A percentile compares a stretch with the other conserved stretches of the same genome.
Conservation (phyloP, 257 asterid genomes). For the Ocimum tenuiflorum region DNA sequence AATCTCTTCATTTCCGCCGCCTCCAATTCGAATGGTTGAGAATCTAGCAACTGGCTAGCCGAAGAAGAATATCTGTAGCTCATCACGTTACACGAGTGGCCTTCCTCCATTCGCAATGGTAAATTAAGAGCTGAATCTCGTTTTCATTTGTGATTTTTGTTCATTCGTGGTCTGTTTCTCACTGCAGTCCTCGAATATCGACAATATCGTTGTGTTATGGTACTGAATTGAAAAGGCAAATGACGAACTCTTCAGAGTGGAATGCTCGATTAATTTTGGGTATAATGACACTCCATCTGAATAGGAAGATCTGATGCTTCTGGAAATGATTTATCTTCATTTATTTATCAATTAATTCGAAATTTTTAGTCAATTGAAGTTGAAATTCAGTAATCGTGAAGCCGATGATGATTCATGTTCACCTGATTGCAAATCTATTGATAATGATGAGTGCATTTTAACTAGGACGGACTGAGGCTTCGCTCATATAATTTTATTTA, state of each 20-base stretch:
- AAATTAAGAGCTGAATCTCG: neutral
- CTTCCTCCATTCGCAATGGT: conserved; percentile 40
- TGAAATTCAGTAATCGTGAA: neutral
- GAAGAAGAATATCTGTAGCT: conserved; percentile 44
- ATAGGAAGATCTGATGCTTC: conserved; percentile 79
- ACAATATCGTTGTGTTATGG: neutral
- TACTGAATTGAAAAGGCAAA: conserved; percentile 12
- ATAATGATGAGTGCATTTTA: conserved; percentile 31
- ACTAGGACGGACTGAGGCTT: conserved; percentile 69
- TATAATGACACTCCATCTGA: conserved; percentile 49
- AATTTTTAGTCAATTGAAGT: no score
- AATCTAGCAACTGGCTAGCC: conserved; percentile 30
- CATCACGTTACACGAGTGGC: conserved; percentile 53
- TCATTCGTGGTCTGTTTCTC: neutral
- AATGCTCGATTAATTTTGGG: conserved; percentile 34
- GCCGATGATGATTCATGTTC: conserved; percentile 37
- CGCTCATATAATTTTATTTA: neutral
- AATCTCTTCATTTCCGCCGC: conserved; percentile 57
- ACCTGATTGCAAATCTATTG: conserved; percentile 17
- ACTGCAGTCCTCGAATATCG: neutral
- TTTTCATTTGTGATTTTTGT: neutral
- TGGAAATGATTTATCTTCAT: neutral
- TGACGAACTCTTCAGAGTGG: conserved; percentile 49
- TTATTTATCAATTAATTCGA: no score
- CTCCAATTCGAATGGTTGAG: conserved; percentile 36